Evolutionary conservation across 352 stramenopile species (phyloP).

Genomic region (Thraustotheca clavata): DNA sequence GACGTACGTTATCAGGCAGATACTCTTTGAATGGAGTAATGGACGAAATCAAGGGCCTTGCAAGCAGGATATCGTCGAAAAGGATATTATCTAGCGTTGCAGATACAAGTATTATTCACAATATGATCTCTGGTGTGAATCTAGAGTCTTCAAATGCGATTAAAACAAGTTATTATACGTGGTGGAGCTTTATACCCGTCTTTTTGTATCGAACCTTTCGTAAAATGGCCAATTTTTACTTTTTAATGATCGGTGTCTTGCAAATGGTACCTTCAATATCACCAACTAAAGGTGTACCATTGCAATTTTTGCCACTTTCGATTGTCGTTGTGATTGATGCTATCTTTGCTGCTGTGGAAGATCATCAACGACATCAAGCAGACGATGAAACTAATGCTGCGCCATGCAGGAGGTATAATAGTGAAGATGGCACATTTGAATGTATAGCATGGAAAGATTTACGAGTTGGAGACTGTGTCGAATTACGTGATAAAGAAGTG

Average conservation of each 20-base stretch:
- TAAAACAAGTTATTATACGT: slow-evolving; percentile 81
- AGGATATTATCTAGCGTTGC: not conserved
- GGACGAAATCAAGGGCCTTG: too few species aligned
- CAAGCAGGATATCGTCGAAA: too few species aligned
- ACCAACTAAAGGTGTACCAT: slow-evolving; percentile 64
- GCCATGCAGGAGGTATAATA: slow-evolving; percentile 56
- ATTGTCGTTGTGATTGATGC: slow-evolving; percentile 81
- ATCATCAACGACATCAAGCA: slow-evolving; percentile 74
- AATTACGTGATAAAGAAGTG: slow-evolving; percentile 78
- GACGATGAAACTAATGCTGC: slow-evolving; percentile 69
- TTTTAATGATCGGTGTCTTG: slow-evolving; percentile 82
- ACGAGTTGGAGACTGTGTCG: slow-evolving; percentile 71
- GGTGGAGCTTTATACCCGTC: slow-evolving; percentile 82
- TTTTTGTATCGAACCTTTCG: slow-evolving; percentile 83
- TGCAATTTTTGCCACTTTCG: slow-evolving; percentile 72
- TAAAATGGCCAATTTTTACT: slow-evolving; percentile 85
- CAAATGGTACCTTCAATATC: slow-evolving; percentile 80
- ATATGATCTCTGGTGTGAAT: not conserved
- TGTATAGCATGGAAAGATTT: slow-evolving; percentile 74
- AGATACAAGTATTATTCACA: not conserved
- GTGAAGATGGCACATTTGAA: slow-evolving; percentile 75
- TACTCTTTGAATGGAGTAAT: too few species aligned
- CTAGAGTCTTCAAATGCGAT: slow-evolving; percentile 53
- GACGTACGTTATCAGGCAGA: too few species aligned
- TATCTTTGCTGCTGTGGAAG: slow-evolving; percentile 74